These are phyloP conservation scores for Globisporangium spinosum DNA, from an alignment of 352 stramenopile genomes.

Conservation along the genomic window DNA sequence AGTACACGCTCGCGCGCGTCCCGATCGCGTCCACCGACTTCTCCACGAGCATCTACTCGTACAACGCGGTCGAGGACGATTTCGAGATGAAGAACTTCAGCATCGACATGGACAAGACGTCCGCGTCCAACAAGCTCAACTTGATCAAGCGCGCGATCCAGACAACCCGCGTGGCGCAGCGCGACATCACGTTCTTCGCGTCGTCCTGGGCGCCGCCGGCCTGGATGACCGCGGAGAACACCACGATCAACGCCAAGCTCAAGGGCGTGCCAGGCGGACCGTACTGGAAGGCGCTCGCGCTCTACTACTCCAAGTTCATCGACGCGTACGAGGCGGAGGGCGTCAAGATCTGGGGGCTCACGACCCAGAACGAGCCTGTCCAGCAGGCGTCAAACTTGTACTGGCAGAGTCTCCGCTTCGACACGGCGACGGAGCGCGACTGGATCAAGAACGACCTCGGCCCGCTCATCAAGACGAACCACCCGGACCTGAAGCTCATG, in stretches of 20 bases:
- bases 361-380: slow-evolving; percentile 84
- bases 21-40: slow-evolving; percentile 88
- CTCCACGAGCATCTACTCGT: slow-evolving; percentile 83
- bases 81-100: slow-evolving; percentile 81
- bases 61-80: slow-evolving; percentile 79
- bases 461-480: slow-evolving; percentile 51
- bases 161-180: slow-evolving; percentile 28
- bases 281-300: slow-evolving; percentile 72
- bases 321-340: slow-evolving; percentile 71
- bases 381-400: slow-evolving; percentile 29
- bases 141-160: slow-evolving; percentile 60
- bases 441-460: slow-evolving; percentile 83
- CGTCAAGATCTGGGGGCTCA: slow-evolving; percentile 77
- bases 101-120: slow-evolving; percentile 73
- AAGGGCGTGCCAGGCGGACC: slow-evolving; percentile 47
- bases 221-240: slow-evolving; percentile 85
- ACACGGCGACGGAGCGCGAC: slow-evolving; percentile 34
- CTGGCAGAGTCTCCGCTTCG: slow-evolving; percentile 61
- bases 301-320: slow-evolving; percentile 90
- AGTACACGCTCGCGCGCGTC: slow-evolving; percentile 83
- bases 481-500: slow-evolving; percentile 83
- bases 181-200: slow-evolving; percentile 64
- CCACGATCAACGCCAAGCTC: slow-evolving; percentile 51
- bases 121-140: slow-evolving; percentile 55
- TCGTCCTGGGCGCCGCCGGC: slow-evolving; percentile 79